Evolutionary conservation across 768 basidiomycete species (phyloP).

Genomic region (Hericium erinaceus): DNA sequence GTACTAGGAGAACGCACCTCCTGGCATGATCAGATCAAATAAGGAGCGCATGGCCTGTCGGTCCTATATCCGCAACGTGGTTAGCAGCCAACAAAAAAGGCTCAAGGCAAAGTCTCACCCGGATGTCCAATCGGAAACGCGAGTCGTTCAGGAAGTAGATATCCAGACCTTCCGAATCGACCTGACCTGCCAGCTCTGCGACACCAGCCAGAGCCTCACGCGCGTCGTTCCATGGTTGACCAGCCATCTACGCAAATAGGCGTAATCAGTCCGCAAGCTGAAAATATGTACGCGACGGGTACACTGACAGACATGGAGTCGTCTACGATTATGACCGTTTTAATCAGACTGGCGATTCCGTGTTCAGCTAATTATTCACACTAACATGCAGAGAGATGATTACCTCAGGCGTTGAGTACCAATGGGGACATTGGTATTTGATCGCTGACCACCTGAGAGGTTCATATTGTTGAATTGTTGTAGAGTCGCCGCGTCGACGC

Average conservation of each 20-base stretch:
- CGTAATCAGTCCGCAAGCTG: too few relatives aligned
- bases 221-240: slow-evolving; percentile 28
- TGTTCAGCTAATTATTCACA: too few relatives aligned
- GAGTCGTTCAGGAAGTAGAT: slow-evolving; percentile 32
- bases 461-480: too few relatives aligned
- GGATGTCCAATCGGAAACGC: background rate
- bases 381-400: too few relatives aligned
- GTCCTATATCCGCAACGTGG: background rate
- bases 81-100: background rate
- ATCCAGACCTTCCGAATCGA: slow-evolving; percentile 31
- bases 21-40: slow-evolving; percentile 7
- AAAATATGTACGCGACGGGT: background rate
- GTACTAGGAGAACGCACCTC: background rate
- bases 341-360: background rate
- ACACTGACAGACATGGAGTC: slow-evolving; percentile 30
- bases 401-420: too few relatives aligned
- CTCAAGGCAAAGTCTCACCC: slow-evolving; percentile 14
- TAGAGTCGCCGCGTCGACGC: too few relatives aligned
- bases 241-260: slow-evolving; percentile 27
- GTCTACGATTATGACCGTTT: slow-evolving; percentile 32
- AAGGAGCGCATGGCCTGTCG: slow-evolving; percentile 2
- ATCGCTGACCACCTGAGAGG: too few relatives aligned
- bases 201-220: slow-evolving; percentile 34
- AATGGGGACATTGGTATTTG: too few relatives aligned
- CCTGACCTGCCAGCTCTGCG: slow-evolving; percentile 26